Evolutionary conservation across 2,329 filamentous ascomycete species (phyloP).

Genomic region (Pyricularia grisea): DNA sequence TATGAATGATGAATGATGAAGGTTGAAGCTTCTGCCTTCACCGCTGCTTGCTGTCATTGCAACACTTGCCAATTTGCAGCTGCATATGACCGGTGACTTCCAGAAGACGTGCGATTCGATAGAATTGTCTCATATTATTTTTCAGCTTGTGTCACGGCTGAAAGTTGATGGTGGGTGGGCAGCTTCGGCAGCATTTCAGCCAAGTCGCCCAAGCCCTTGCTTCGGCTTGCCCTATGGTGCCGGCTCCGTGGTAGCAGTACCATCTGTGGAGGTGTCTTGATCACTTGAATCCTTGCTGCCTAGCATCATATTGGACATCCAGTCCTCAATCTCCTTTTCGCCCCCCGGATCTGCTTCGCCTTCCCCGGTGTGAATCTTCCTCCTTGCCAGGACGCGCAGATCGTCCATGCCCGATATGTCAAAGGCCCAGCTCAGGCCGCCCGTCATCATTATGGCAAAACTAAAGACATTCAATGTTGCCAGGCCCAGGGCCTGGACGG

Average conservation of each 20-base stretch:
- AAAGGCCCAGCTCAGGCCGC: slow-evolving; percentile 66
- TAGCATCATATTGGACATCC: slow-evolving; percentile 46
- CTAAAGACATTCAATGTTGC: slow-evolving; percentile 80
- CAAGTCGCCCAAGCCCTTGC: background rate
- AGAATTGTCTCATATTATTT: background rate
- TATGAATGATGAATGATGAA: background rate
- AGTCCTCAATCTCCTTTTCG: slow-evolving; percentile 52
- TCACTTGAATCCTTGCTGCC: background rate
- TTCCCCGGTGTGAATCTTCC: slow-evolving; percentile 23
- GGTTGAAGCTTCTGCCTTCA: background rate
- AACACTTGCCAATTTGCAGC: background rate
- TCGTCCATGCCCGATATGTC: slow-evolving; percentile 66
- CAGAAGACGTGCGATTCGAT: background rate
- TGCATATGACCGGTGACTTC: background rate
- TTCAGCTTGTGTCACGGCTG: background rate
- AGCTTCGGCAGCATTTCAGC: background rate
- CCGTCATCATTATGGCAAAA: slow-evolving; percentile 64
- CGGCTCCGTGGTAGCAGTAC: background rate
- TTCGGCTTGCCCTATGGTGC: background rate
- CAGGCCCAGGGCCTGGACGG: slow-evolving; percentile 72
- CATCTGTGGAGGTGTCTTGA: background rate
- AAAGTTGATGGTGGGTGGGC: background rate
- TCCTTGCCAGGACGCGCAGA: slow-evolving; percentile 42
- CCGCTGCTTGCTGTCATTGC: background rate
- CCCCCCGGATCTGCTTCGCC: slow-evolving; percentile 35